Evolutionary conservation across 768 basidiomycete species (phyloP).

Genomic region (Termitomyces titanicus): DNA sequence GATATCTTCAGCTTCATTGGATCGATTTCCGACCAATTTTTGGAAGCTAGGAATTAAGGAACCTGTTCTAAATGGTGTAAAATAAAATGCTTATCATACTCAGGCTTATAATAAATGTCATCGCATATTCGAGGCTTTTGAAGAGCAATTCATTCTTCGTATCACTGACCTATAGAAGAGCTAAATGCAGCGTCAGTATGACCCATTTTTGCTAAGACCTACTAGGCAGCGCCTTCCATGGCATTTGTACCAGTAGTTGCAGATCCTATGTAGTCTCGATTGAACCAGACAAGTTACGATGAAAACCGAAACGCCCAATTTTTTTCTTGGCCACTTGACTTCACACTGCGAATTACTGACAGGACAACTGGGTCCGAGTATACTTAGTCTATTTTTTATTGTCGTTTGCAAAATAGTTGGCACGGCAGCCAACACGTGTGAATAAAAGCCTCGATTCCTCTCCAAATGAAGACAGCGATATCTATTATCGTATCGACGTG

Average conservation of each 20-base stretch:
- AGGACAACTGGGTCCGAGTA: no score
- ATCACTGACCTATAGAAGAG: neutral
- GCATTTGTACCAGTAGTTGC: neutral
- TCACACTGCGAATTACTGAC: no score
- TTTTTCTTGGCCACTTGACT: no score
- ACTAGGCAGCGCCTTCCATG: neutral
- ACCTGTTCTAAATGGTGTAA: neutral
- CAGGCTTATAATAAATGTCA: neutral
- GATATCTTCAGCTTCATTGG: constrained; percentile 12
- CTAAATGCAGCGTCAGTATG: neutral
- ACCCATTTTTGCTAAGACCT: neutral
- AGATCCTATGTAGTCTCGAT: no score
- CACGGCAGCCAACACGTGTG: no score
- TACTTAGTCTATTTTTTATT: no score
- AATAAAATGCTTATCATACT: neutral
- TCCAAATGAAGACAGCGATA: no score
- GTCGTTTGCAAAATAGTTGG: no score
- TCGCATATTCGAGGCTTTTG: neutral
- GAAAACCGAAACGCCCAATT: no score
- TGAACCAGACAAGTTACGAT: no score
- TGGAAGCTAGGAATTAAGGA: constrained; percentile 9
- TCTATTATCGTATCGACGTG: no score
- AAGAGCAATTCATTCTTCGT: neutral
- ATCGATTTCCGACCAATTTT: constrained; percentile 14
- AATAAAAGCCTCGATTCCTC: no score